These are phyloP conservation scores for Aspergillus sclerotiicarbonarius DNA, from an alignment of 495 filamentous ascomycete species.

Conservation along the genomic window DNA sequence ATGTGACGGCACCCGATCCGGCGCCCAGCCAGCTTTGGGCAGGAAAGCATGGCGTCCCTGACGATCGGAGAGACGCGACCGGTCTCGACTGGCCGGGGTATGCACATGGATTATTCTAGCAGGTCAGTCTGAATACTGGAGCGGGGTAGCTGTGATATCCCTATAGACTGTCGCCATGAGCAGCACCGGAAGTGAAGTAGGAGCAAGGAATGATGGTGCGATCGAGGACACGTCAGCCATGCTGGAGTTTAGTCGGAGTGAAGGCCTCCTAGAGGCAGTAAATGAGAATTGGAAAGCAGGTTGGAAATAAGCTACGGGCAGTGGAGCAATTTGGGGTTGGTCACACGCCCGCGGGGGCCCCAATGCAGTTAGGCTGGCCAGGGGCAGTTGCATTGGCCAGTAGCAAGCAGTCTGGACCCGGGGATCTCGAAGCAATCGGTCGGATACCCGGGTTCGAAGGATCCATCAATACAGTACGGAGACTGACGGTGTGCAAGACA, in stretches of 20 bases:
- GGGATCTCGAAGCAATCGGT: too few relatives aligned
- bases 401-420: background rate
- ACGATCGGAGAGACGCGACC: background rate
- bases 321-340: background rate
- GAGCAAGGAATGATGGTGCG: background rate
- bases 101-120: background rate
- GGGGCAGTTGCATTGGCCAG: background rate
- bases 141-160: background rate
- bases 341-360: background rate
- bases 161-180: too few relatives aligned
- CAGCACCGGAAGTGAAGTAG: background rate
- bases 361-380: background rate
- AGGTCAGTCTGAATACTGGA: background rate
- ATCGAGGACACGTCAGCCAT: background rate
- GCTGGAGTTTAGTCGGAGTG: background rate
- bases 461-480: background rate
- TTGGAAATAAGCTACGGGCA: background rate
- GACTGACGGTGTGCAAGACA: background rate
- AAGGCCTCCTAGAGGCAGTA: background rate
- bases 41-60: background rate
- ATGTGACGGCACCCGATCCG: background rate
- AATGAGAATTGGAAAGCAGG: background rate
- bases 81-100: background rate
- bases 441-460: background rate
- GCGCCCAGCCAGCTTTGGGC: background rate